Evolutionary conservation across 257 asterid genomes (phyloP), one percentile per base, ranked within the genome.

Genomic region (Solanum pennellii): DNA sequence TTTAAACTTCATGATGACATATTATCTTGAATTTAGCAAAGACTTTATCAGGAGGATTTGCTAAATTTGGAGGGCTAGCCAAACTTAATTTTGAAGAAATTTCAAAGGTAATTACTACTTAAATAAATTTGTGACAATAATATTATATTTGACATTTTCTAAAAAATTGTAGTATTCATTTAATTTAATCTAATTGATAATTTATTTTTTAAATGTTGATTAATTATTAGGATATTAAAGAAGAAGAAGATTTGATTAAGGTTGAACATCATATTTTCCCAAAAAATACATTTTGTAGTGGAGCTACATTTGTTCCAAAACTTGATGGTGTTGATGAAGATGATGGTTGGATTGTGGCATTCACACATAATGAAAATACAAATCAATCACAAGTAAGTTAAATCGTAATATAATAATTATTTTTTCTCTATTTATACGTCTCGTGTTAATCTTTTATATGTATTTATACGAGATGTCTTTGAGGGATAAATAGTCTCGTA

Each of bases 311-410:
- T 68, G 90, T 90, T 16, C 87, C 88, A 23, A 91, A 90, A 27
- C 3, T 8, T 25, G 82, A 52, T 21, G 83, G 60, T 37, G 62
- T 3, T 7, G 87, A 89, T 7, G 93, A 91, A 44, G 91, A 89
- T 73, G 93, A 89, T 86, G 91, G 91, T 23, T 91, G 93, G 91
- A 83, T 91, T 44, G 89, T 90, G 14, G 23, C 87, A 6, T 87
- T 62, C 56, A 86, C 84, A 9, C 93, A 91, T 5, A 45, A 86
- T 83, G 88, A 91, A 77, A 68, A 86, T 9, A 39, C 75, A 18
- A 72, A 89, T 73, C 42, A 5, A 45, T 89, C 92, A 12, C 86
- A 91, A 76, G 93, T 47, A 49, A 80, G 68, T 37, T 33, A 0
- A 52, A 66, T 25, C 20, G 5, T n/a, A 25, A 27, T 65, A 65